Percentiles rank a stretch among this genome's conserved stretches.
phyloP scores from a whole-genome alignment of 2,329 filamentous ascomycete genomes.

The Ciborinia camelliae region DNA sequence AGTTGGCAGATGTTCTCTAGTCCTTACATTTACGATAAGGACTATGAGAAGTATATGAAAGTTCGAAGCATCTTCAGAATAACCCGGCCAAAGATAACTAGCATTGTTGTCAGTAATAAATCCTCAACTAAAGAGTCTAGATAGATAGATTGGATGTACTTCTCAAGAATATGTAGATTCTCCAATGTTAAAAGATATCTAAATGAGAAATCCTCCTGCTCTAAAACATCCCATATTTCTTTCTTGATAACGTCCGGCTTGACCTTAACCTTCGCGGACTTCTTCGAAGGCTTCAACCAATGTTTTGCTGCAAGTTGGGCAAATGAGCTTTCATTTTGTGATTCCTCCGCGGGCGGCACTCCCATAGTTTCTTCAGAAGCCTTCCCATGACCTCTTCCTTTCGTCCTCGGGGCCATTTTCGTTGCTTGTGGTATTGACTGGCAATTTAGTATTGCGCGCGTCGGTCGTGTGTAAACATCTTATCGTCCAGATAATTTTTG shows the following conservation, averaged over 20 bases:
- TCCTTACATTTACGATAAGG: constrained; percentile 82
- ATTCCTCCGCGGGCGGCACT: constrained; percentile 63
- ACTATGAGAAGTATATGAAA: constrained; percentile 86
- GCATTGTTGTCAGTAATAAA: constrained; percentile 34
- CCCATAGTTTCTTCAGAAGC: constrained; percentile 37
- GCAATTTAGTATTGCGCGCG: constrained; percentile 21
- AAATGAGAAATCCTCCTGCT: constrained; percentile 74
- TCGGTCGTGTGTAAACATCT: constrained; percentile 15
- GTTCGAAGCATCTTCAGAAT: constrained; percentile 83
- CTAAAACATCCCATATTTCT: constrained; percentile 84
- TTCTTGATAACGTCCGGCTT: constrained; percentile 79
- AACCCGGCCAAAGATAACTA: constrained; percentile 93
- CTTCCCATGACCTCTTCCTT: constrained; percentile 37
- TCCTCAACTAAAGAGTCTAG: not conserved
- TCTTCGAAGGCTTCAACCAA: constrained; percentile 70
- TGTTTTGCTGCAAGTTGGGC: constrained; percentile 76
- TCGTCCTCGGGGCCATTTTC: constrained; percentile 35
- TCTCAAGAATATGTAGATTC: constrained; percentile 85
- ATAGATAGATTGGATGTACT: constrained; percentile 47
- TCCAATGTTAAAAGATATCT: constrained; percentile 80
- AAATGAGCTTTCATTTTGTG: constrained; percentile 69
- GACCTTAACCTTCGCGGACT: constrained; percentile 63
- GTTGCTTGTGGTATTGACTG: constrained; percentile 16
- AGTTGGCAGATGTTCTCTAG: constrained; percentile 78
- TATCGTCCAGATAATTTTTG: constrained; percentile 16